Evolutionary conservation across 306 rosid species (phyloP).

Genomic region (Fagus crenata): DNA sequence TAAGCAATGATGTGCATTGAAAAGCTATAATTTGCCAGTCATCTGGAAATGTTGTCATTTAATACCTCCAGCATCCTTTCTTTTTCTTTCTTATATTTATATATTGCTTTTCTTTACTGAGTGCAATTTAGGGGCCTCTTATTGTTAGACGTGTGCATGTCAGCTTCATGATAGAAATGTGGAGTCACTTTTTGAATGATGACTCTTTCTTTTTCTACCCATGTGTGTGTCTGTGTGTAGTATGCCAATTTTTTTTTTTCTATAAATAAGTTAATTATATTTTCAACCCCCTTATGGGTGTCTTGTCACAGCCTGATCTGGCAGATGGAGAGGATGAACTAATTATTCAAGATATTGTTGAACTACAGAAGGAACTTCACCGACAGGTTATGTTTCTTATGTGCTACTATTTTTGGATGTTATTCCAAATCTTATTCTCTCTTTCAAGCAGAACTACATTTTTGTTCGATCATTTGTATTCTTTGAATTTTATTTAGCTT

Average conservation of each 20-base stretch:
- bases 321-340: conserved; percentile 70
- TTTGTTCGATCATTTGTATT: not conserved
- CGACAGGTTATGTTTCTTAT: conserved; percentile 56
- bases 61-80: not conserved
- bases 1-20: conserved; percentile 12
- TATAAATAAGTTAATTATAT: not conserved
- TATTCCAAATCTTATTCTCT: not conserved
- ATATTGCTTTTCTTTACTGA: not conserved
- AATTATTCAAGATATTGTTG: conserved; percentile 60
- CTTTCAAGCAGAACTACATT: not conserved
- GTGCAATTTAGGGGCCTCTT: not conserved
- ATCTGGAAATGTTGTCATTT: conserved; percentile 1
- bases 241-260: not conserved
- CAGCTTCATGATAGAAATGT: not conserved
- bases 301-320: conserved; percentile 73
- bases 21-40: not conserved
- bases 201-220: conserved; percentile 9
- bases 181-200: not conserved
- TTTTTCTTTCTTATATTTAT: not conserved
- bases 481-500: not conserved
- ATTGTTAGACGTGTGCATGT: not conserved
- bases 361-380: conserved; percentile 55
- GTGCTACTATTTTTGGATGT: conserved; percentile 5
- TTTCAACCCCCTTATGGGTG: conserved; percentile 22
- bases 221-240: not conserved